These are phyloP conservation scores for Verticillium alfalfae DNA, from an alignment of 2,329 filamentous ascomycete species.

Conservation along the genomic window DNA sequence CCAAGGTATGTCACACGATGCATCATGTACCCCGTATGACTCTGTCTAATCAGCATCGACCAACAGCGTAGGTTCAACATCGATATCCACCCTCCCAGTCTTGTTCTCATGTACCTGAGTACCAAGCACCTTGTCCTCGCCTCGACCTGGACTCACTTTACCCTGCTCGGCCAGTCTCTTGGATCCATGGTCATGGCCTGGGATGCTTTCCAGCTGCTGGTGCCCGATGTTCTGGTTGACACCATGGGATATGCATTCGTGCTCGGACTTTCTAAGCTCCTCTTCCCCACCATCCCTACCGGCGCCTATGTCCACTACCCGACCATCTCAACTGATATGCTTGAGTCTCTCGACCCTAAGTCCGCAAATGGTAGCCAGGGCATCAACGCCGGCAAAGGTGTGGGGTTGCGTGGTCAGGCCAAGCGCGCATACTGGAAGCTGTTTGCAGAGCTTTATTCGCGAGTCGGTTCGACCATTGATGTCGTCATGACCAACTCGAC, in stretches of 20 bases:
- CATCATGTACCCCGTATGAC: conserved; percentile 6
- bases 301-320: conserved; percentile 97
- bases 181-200: conserved; percentile 83
- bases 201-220: conserved; percentile 87
- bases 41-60: not conserved
- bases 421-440: conserved; percentile 84
- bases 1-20: conserved; percentile 49
- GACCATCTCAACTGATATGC: conserved; percentile 97
- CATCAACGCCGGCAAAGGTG: conserved; percentile 77
- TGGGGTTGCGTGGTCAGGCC: conserved; percentile 60
- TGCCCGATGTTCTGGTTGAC: conserved; percentile 91
- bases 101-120: conserved; percentile 86
- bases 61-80: conserved; percentile 83
- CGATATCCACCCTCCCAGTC: conserved; percentile 71
- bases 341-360: conserved; percentile 68
- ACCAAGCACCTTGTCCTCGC: conserved; percentile 82
- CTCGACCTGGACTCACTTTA: conserved; percentile 86
- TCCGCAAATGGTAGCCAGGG: conserved; percentile 57
- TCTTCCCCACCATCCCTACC: conserved; percentile 78
- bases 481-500: conserved; percentile 96
- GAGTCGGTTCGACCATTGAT: conserved; percentile 77
- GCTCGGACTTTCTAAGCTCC: conserved; percentile 71
- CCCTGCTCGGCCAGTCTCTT: conserved; percentile 86
- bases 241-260: conserved; percentile 98
- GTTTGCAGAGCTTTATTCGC: conserved; percentile 78